Evolutionary conservation across 2,329 filamentous ascomycete species (phyloP), one percentile per base, ranked within the genome.

Genomic region (Talaromyces amestolkiae): DNA sequence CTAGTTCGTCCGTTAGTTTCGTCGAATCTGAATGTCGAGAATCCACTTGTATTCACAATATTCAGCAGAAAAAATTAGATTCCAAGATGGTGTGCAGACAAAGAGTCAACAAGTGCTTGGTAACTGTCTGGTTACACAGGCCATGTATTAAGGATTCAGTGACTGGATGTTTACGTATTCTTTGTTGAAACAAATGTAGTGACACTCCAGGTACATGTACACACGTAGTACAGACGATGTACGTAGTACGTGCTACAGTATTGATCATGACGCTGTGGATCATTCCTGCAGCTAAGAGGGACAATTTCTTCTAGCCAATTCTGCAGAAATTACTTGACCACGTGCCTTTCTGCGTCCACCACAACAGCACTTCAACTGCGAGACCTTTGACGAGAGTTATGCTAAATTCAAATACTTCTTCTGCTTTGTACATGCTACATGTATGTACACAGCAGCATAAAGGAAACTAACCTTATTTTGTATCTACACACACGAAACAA

Each of bases 1-100:
- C n/a, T 56, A 56, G 53, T 56, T 56, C 53, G n/a, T 39, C 19
- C n/a, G n/a, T 56, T 56, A 39, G 53, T 56, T 24, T 56, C 19
- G n/a, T 22, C 11, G n/a, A 37, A 19, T 33, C 27, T 31, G 27
- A 31, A 19, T 54, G n/a, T 54, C n/a, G 24, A 54, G 31, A 54
- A 35, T 11, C 51, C 27, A 56, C 51, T 54, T 41, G 27, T 31
- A 43, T 7, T 2, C 49, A 53, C 24, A 11, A 8, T 17, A 27
- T 31, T 31, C 27, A 27, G 35, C 9, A 37, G 1, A 37, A 37
- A 37, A 37, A 37, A 37, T 13, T 13, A 13, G 13, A 37, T 31
- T 31, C 27, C 3, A 31, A 56, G 22, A 35, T 37, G 53, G n/a
- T 56, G 53, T 37, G 31, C 51, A 22, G 53, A 56, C n/a, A 56